Conservation (phyloP, 345 rosid genomes). For the Salix suchowensis region DNA sequence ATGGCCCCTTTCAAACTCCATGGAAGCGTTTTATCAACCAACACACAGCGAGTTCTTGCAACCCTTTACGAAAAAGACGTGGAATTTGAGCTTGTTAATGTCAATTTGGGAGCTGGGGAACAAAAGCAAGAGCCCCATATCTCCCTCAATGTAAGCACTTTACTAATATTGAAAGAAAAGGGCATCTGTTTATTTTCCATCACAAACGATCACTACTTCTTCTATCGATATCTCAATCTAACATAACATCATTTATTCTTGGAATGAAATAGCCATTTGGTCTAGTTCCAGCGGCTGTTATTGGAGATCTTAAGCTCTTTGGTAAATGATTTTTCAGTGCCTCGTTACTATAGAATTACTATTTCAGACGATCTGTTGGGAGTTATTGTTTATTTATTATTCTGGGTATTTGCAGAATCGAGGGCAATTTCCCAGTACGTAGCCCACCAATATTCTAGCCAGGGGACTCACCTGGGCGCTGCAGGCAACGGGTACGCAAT, state of each 20-base stretch:
- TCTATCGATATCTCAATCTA: neutral
- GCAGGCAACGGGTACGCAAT: neutral
- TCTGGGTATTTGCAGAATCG: neutral
- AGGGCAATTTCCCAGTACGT: neutral
- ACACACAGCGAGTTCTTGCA: conserved; percentile 44
- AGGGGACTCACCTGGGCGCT: neutral
- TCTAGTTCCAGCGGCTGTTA: neutral
- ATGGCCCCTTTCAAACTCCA: conserved; percentile 48
- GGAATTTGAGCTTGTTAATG: conserved; percentile 43
- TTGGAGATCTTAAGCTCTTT: neutral
- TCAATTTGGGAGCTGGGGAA: conserved; percentile 48
- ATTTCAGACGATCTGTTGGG: neutral
- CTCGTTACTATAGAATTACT: neutral
- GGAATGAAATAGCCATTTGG: neutral
- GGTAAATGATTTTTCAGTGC: neutral
- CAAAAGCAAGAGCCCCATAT: conserved; percentile 54
- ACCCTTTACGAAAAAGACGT: conserved; percentile 59
- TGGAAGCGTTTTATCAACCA: conserved; percentile 41
- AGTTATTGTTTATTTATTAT: neutral
- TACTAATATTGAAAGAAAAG: neutral
- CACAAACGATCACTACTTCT: neutral
- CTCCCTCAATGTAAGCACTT: conserved; percentile 50
- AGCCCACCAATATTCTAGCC: neutral
- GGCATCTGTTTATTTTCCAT: neutral
- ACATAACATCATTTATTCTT: neutral